Base-by-base conservation (phyloP, 495 filamentous ascomycete genomes). In the Lichenothelia convexa region DNA sequence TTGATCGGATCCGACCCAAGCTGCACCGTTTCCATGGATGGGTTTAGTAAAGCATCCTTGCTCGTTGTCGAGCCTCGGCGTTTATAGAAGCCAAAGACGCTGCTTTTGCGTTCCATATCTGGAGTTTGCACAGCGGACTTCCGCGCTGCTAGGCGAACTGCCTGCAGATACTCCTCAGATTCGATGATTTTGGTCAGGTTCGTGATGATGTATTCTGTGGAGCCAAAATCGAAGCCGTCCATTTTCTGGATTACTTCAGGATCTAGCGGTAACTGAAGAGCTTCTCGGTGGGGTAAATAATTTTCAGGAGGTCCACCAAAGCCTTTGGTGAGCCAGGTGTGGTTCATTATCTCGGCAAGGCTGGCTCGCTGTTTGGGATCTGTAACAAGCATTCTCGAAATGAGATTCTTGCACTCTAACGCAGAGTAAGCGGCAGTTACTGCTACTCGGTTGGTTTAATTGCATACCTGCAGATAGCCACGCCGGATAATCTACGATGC, bases 191-290 rank as follows among this genome's bases (percentile, higher is more conserved):
- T 84, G 2, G 78, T 83, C 29, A 99, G 64, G 47, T 93, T 79
- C 3, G 68, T 55, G 22, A 66, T 70, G 48, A 99, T 94, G 19
- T 73, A 68, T 5, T 94, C 86, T 6, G 83, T 62, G 0, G 80
- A 60, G 1, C 89, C 89, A 56, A 99, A 99, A 55, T 99, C 91
- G 55, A 99, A 99, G 11, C 89, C 89, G 2, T 80, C 92, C 89
- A 99, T 99, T 42, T 81, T 84, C 38, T 79, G 63, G 36, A 95
- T 72, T 11, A 94, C 75, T 30, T 76, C 71, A 0, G 70, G 63
- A 51, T 99, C 87, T 18, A 99, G 61, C 1, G 91, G 84, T 18
- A 93, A 61, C 30, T 78, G 69, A 19, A 99, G 50, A 21, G 89
- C 84, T 44, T 94, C 86, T 20, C 89, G 76, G 27, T 62, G 55